A percentile compares a stretch with the other conserved stretches of the same genome.
Evolutionary conservation across 139 green algal species (phyloP).

Genomic region (Pycnococcus provasolii): DNA sequence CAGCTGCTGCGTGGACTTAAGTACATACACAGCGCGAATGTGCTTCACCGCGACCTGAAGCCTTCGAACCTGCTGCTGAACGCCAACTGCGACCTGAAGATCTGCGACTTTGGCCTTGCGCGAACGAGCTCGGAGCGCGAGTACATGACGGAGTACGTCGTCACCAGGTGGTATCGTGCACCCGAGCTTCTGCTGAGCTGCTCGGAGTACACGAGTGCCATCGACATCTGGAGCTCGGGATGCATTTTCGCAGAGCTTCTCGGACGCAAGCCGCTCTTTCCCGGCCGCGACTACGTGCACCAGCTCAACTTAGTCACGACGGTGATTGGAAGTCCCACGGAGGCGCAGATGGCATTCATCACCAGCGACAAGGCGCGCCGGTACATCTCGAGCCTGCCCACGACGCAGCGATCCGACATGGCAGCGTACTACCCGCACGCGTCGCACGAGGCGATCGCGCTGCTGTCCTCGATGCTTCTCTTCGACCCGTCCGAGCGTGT

Average conservation of each 20-base stretch:
- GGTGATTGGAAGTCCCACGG: constrained; percentile 35
- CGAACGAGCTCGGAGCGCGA: constrained; percentile 38
- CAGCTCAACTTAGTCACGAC: constrained; percentile 55
- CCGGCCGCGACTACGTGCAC: constrained; percentile 51
- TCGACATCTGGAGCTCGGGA: constrained; percentile 46
- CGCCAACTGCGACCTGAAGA: constrained; percentile 52
- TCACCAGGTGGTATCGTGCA: constrained; percentile 52
- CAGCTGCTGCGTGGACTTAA: constrained; percentile 50
- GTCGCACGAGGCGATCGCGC: constrained; percentile 34
- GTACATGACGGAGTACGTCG: constrained; percentile 56
- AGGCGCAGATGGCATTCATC: constrained; percentile 25
- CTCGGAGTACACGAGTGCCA: constrained; percentile 45
- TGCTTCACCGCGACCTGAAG: constrained; percentile 52
- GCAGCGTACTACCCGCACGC: constrained; percentile 36
- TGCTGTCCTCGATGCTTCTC: constrained; percentile 47
- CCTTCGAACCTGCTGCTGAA: constrained; percentile 49
- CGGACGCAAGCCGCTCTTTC: constrained; percentile 45
- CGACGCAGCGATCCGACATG: constrained; percentile 25
- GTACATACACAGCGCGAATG: constrained; percentile 48
- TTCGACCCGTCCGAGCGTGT: constrained; percentile 48
- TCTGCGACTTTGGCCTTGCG: constrained; percentile 55
- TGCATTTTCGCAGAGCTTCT: constrained; percentile 56
- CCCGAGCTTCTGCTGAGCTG: constrained; percentile 50
- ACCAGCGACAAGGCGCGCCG: constrained; percentile 40
- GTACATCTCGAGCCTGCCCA: constrained; percentile 43